Evolutionary conservation across 192 early-diverging fungal genomes (phyloP), one percentile per base, ranked within the genome.

Genomic region (Paraglomus occultum): DNA sequence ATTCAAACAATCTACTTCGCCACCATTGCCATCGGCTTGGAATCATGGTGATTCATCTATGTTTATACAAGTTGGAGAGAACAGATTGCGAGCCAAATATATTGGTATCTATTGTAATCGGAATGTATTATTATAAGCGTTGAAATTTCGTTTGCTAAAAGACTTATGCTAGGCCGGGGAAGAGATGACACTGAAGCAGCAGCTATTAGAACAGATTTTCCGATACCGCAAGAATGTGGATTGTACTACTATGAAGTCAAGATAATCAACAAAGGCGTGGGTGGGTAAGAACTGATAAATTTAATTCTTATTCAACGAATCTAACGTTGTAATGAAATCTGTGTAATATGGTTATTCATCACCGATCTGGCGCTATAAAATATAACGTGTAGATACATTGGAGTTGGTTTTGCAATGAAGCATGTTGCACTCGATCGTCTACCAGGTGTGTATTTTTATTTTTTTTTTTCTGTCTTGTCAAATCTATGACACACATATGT

Each of bases 191-290:
- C 71, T 8, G 91, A 98, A 72, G 92, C 95, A 6, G 92, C 87
- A 12, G 80, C 91, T 44, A 83, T 98, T 6, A 77, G 90, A 63
- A 72, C 89, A 12, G 91, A 97, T 78, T 70, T 77, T 44, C 83
- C 92, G n/a, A 93, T 98, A 20, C 93, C 92, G 22, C 74, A 84
- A 8, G 88, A 91, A 58, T 85, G 86, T 68, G 94, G 94, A 11
- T 78, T 97, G 8, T 99, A 89, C 70, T 99, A 99, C 76, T 99
- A 82, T 73, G 97, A 99, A 73, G 83, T 94, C 6, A 52, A 79
- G 6, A 81, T 99, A 64, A 82, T 92, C 31, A 87, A 83, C 74
- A 95, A 95, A 76, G 97, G 96, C 18, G 75, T 86, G 31, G 83
- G 91, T 73, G 97, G 97, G 50, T 95, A 73, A 71, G 58, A 11